Evolutionary conservation across 139 green algal species (phyloP).

Genomic region (Yamagishiella unicocca): DNA sequence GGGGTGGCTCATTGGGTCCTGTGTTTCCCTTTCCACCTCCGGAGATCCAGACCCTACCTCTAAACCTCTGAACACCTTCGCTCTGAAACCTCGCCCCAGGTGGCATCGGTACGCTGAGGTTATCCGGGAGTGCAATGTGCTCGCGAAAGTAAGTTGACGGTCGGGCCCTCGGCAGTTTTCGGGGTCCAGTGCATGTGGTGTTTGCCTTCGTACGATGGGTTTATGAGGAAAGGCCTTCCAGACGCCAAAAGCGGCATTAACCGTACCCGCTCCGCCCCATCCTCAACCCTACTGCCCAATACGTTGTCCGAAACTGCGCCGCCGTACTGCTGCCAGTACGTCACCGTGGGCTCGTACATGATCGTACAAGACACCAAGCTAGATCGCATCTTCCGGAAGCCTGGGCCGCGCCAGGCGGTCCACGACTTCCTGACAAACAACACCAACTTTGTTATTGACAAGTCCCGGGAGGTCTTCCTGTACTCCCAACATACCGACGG

Average conservation of each 20-base stretch:
- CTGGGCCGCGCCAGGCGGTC: background rate
- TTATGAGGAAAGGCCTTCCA: too few species aligned
- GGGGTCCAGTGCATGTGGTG: too few species aligned
- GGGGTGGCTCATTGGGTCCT: too few species aligned
- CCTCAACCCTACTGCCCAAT: too few species aligned
- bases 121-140: background rate
- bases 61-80: too few species aligned
- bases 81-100: background rate
- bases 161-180: too few species aligned
- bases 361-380: slow-evolving; percentile 26
- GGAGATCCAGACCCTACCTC: too few species aligned
- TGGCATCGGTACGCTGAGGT: background rate
- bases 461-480: slow-evolving; percentile 19
- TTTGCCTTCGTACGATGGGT: too few species aligned
- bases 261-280: too few species aligned
- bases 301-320: background rate
- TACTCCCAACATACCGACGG: slow-evolving; percentile 10
- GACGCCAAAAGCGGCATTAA: too few species aligned
- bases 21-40: background rate
- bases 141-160: slow-evolving; percentile 29
- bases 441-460: slow-evolving; percentile 20
- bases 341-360: slow-evolving; percentile 24
- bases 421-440: slow-evolving; percentile 6
- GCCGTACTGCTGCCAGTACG: background rate
- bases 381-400: slow-evolving; percentile 5